A percentile compares a stretch with the other conserved stretches of the same genome.
Evolutionary conservation across 441 rosid species (phyloP).

Genomic region (Theobroma grandiflorum): DNA sequence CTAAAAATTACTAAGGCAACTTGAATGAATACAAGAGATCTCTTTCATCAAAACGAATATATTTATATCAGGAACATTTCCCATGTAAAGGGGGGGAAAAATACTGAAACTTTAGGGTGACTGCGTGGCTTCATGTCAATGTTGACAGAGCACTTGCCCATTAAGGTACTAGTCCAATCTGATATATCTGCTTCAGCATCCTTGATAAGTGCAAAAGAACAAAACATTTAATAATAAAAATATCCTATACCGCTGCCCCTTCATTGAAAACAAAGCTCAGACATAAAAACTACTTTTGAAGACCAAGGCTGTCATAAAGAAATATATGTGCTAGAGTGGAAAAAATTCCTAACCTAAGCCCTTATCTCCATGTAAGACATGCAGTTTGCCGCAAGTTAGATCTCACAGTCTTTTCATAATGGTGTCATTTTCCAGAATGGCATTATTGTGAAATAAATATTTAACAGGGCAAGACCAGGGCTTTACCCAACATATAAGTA

Average conservation of each 20-base stretch:
- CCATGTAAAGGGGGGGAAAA: neutral
- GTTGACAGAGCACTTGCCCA: neutral
- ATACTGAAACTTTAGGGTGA: neutral
- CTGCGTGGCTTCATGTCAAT: neutral
- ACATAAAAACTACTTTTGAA: neutral
- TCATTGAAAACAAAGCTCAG: neutral
- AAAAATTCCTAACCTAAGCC: neutral
- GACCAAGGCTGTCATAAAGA: neutral
- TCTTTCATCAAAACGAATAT: neutral
- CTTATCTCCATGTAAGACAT: neutral
- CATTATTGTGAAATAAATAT: neutral
- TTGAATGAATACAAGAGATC: slow-evolving; percentile 3
- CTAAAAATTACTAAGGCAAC: neutral
- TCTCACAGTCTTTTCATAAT: neutral
- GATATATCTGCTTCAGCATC: neutral
- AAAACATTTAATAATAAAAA: neutral
- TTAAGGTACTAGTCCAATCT: neutral
- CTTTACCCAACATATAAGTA: slow-evolving; percentile 3
- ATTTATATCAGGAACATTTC: neutral
- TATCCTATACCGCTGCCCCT: neutral
- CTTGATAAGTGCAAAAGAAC: neutral
- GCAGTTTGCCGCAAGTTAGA: neutral
- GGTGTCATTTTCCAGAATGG: neutral
- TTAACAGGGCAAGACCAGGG: neutral
- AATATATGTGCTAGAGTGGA: neutral